These are phyloP conservation scores for Aspergillus puulaauensis DNA, from an alignment of 2,329 filamentous ascomycete genomes.

Conservation along the genomic window DNA sequence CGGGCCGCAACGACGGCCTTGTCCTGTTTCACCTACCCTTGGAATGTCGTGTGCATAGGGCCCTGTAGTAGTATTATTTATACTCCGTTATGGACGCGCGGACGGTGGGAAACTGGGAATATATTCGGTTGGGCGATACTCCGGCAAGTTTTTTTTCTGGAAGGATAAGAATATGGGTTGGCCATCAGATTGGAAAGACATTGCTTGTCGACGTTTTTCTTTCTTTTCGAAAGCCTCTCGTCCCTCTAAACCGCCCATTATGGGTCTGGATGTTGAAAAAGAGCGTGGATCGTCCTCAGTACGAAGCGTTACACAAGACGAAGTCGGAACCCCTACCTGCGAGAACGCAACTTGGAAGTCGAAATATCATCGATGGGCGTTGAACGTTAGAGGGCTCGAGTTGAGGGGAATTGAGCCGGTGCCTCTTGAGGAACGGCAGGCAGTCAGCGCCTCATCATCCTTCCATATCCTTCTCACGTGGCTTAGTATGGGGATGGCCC, in stretches of 20 bases:
- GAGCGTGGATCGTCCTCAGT: constrained; percentile 23
- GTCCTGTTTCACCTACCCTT: not conserved
- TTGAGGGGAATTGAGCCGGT: constrained; percentile 28
- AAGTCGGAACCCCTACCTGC: constrained; percentile 18
- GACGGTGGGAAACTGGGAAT: not conserved
- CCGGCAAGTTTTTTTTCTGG: not conserved
- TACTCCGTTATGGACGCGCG: not conserved
- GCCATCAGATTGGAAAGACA: not conserved
- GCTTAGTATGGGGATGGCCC: constrained; percentile 41
- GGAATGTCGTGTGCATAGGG: not conserved
- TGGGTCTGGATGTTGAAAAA: constrained; percentile 28
- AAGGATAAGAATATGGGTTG: not conserved
- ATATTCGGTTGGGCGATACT: not conserved
- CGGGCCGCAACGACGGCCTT: not conserved
- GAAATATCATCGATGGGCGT: constrained; percentile 24
- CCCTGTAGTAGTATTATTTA: not conserved
- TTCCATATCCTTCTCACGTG: constrained; percentile 38
- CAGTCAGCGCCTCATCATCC: constrained; percentile 22
- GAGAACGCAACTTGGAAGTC: constrained; percentile 10
- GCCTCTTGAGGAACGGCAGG: constrained; percentile 27
- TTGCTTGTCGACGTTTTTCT: not conserved
- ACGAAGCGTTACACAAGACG: constrained; percentile 22
- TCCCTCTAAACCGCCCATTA: constrained; percentile 3
- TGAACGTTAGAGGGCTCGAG: constrained; percentile 27
- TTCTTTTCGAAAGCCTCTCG: not conserved